Evolutionary conservation across 2,329 filamentous ascomycete genomes (phyloP).

Genomic region (Sporothrix brasiliensis): DNA sequence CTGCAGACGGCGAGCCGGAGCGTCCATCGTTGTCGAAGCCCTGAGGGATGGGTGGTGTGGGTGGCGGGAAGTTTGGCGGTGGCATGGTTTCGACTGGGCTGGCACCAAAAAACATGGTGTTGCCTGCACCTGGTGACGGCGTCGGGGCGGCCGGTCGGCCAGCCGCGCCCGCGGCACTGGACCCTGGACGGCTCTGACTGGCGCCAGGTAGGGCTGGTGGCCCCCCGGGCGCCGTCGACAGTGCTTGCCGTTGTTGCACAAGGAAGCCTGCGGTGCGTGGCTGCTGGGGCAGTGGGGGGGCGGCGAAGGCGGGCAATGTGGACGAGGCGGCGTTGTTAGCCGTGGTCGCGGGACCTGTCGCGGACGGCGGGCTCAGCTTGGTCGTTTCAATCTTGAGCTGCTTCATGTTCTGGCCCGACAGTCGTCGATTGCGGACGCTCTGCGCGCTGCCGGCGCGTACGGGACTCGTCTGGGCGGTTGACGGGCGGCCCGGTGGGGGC

Average conservation of each 20-base stretch:
- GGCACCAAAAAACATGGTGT: conserved; percentile 34
- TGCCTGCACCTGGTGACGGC: conserved; percentile 39
- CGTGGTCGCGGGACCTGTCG: conserved; percentile 9
- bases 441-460: conserved; percentile 36
- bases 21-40: conserved; percentile 39
- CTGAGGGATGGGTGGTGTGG: conserved; percentile 44
- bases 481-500: conserved; percentile 45
- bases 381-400: conserved; percentile 86
- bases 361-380: conserved; percentile 41
- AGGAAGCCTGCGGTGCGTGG: conserved; percentile 45
- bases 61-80: conserved; percentile 41
- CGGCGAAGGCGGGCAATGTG: background rate
- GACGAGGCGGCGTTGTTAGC: background rate
- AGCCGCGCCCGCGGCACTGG: conserved; percentile 39
- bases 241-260: conserved; percentile 49
- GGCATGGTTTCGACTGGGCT: conserved; percentile 38
- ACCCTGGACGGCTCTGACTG: conserved; percentile 38
- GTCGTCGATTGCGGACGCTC: conserved; percentile 71
- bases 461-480: conserved; percentile 40
- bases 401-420: conserved; percentile 79
- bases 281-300: conserved; percentile 35
- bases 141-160: conserved; percentile 43
- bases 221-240: conserved; percentile 43
- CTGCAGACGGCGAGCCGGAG: conserved; percentile 58
- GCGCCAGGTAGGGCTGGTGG: background rate